phyloP scores from a whole-genome alignment of 2,329 filamentous ascomycete species.

The Botrytis hyacinthi region DNA sequence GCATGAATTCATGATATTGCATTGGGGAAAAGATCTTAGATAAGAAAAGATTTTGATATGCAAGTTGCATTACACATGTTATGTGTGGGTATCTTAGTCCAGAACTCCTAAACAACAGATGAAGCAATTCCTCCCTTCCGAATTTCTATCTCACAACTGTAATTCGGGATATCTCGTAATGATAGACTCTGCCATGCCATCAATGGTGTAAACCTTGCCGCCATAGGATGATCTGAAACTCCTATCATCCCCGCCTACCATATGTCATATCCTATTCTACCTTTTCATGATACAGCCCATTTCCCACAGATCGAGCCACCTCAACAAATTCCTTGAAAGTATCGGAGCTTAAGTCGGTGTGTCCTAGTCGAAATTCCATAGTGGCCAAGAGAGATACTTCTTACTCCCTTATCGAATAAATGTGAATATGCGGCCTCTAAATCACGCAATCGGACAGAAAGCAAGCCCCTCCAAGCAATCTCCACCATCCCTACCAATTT shows the following conservation, averaged over 20 bases:
- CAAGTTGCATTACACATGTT: slow-evolving; percentile 14
- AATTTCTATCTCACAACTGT: slow-evolving; percentile 18
- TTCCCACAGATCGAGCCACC: too few species aligned
- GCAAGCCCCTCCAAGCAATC: neutral
- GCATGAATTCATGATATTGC: slow-evolving; percentile 4
- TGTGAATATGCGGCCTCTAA: too few species aligned
- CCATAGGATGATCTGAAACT: neutral
- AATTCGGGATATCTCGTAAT: neutral
- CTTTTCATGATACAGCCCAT: neutral
- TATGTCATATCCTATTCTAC: too few species aligned
- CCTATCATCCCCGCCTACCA: neutral
- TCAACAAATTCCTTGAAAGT: neutral
- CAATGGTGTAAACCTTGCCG: neutral
- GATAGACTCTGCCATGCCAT: neutral
- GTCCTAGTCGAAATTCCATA: neutral
- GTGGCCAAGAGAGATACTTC: neutral
- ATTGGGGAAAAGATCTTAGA: neutral
- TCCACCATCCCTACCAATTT: neutral
- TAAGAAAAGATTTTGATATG: slow-evolving; percentile 6
- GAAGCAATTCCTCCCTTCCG: slow-evolving; percentile 7
- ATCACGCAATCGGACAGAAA: neutral
- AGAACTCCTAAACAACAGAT: slow-evolving; percentile 16
- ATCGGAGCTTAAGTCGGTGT: neutral
- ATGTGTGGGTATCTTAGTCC: slow-evolving; percentile 18
- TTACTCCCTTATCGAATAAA: neutral